Evolutionary conservation across 768 basidiomycete species (phyloP), one percentile per base, ranked within the genome.

Genomic region (Postia placenta): DNA sequence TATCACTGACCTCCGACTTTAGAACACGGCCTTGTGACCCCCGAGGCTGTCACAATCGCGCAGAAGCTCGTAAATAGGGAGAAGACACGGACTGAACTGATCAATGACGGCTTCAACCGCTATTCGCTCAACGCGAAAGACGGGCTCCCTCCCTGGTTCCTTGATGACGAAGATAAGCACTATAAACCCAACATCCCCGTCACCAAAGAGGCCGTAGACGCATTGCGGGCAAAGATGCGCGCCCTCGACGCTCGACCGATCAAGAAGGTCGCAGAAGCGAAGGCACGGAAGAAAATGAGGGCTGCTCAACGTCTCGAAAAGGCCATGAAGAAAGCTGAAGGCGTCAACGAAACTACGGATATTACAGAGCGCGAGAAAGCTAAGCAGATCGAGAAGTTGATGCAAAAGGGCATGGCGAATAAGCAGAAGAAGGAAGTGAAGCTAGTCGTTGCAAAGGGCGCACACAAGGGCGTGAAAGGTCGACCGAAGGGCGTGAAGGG

Each of bases 181-280:
- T 96, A 95, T 77, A 94, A 92, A 64, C 69, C 89, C 45, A 98
- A 98, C 64, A 74, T 98, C 40, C 96, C 96, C n/a, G 76, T 97
- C 48, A 97, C 94, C 0, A 98, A 95, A 66, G 96, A 98, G 64
- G 96, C 96, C 9, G 74, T 98, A 48, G 76, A 77, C 42, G 83
- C 81, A 9, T 74, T 99, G 25, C 83, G 88, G 25, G 89, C 87
- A 19, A 92, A 89, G 67, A 89, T 94, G 68, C 86, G 95, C 11
- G 90, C 92, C 12, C 73, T 99, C 42, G 93, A 99, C 63, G 92
- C 95, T 1, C 82, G 96, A 22, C 96, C 96, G 15, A 98, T 99
- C 70, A 98, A 96, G 73, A 99, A 99, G 74, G 80, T 98, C 5
- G 96, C 95, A 7, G 96, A 98, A 69, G 96, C 96, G 12, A 98